Evolutionary conservation across 805 yeast species (phyloP).

Genomic region (Candida pseudoglaebosa): DNA sequence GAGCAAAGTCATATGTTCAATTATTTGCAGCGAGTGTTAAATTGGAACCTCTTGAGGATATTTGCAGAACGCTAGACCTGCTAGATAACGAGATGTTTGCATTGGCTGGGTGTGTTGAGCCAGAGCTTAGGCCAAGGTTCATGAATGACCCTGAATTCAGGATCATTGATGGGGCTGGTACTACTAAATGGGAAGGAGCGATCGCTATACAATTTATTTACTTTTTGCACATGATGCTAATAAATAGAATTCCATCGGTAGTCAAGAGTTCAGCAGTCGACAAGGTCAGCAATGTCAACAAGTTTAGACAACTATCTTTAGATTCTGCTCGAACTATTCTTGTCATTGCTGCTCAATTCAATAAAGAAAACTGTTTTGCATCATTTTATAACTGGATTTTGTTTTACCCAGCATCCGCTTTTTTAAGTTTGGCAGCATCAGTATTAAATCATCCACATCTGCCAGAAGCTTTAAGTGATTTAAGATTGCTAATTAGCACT

Average conservation of each 20-base stretch:
- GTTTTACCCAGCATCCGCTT: slow-evolving; percentile 31
- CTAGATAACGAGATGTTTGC: slow-evolving; percentile 28
- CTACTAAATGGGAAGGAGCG: slow-evolving; percentile 11
- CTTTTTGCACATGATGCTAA: slow-evolving; percentile 33
- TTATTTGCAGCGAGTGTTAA: slow-evolving; percentile 30
- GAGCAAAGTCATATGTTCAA: slow-evolving; percentile 25
- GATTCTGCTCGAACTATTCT: slow-evolving; percentile 37
- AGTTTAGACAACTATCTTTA: slow-evolving; percentile 26
- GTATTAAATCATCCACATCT: slow-evolving; percentile 28
- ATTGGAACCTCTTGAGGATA: slow-evolving; percentile 14
- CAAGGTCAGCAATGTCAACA: slow-evolving; percentile 15
- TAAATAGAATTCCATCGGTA: slow-evolving; percentile 31
- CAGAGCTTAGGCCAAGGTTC: slow-evolving; percentile 24
- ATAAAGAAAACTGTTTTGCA: slow-evolving; percentile 15
- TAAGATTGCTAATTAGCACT: slow-evolving; percentile 25
- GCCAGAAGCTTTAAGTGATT: slow-evolving; percentile 24
- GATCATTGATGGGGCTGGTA: not conserved
- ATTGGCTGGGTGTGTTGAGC: slow-evolving; percentile 17
- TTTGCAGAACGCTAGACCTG: slow-evolving; percentile 19
- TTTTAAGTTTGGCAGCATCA: slow-evolving; percentile 23
- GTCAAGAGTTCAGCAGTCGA: slow-evolving; percentile 11
- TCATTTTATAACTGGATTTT: slow-evolving; percentile 30
- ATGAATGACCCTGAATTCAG: slow-evolving; percentile 30
- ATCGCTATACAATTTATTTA: slow-evolving; percentile 26
- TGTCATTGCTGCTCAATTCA: slow-evolving; percentile 19